phyloP scores from a whole-genome alignment of 2,329 filamentous ascomycete genomes.

The Penicillium brevicompactum region DNA sequence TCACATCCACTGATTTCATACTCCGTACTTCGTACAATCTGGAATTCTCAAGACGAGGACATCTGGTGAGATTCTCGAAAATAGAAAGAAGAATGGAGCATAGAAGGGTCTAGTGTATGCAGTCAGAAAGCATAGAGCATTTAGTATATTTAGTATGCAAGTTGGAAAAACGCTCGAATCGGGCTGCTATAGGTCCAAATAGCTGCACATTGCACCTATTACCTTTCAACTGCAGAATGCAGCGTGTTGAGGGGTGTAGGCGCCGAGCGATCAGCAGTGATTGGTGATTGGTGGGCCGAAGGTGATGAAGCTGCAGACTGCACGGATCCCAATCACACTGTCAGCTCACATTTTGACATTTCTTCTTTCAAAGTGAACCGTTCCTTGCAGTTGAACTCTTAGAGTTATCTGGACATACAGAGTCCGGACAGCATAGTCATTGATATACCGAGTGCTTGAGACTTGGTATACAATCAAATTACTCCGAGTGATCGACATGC shows the following conservation, averaged over 20 bases:
- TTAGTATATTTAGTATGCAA: too few species aligned
- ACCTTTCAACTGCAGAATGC: too few species aligned
- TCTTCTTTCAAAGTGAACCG: slow-evolving; percentile 3
- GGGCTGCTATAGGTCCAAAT: too few species aligned
- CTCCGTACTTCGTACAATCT: too few species aligned
- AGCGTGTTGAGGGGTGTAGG: slow-evolving; percentile 16
- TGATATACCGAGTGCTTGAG: too few species aligned
- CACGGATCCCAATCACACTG: slow-evolving; percentile 29
- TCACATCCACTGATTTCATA: slow-evolving; percentile 9
- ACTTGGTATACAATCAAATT: neutral
- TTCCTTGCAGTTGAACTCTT: neutral
- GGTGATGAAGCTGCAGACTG: slow-evolving; percentile 29
- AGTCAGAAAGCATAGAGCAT: too few species aligned
- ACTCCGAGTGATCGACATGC: slow-evolving; percentile 7
- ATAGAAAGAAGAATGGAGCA: neutral
- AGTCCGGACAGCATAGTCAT: too few species aligned
- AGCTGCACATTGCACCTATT: too few species aligned
- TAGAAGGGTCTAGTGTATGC: neutral
- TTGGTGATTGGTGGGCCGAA: slow-evolving; percentile 23
- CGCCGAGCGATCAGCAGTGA: slow-evolving; percentile 25
- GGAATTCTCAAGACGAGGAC: too few species aligned
- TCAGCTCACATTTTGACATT: slow-evolving; percentile 6
- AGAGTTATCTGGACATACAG: too few species aligned
- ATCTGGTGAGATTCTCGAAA: too few species aligned
- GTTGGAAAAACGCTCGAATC: too few species aligned